Conservation (phyloP, 192 early-diverging fungal species). For the Coemansia furcata region DNA sequence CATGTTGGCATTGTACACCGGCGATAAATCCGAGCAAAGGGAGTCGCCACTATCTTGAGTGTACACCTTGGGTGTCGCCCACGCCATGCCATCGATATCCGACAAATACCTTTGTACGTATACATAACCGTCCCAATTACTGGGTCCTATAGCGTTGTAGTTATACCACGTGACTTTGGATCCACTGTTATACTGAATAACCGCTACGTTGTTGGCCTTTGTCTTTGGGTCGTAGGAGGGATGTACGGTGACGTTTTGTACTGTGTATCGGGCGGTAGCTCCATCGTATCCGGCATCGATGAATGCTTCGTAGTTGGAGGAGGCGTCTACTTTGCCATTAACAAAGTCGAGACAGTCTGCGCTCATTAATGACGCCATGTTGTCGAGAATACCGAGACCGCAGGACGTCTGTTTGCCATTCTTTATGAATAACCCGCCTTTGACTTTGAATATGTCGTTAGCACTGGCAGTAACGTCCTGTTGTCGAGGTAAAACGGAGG, state of each 20-base stretch:
- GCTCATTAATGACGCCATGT: conserved; percentile 15
- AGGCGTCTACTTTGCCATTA: conserved; percentile 1
- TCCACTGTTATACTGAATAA: conserved; percentile 15
- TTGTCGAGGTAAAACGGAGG: background rate
- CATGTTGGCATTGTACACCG: conserved; percentile 16
- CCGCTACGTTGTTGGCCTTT: conserved; percentile 34
- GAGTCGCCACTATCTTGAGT: background rate
- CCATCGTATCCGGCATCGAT: conserved; percentile 5
- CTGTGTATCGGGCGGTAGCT: background rate
- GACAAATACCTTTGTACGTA: conserved; percentile 16
- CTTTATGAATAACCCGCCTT: conserved; percentile 23
- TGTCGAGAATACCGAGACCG: conserved; percentile 23
- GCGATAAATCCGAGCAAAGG: conserved; percentile 11
- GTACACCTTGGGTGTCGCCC: conserved; percentile 11
- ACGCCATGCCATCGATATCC: conserved; percentile 4
- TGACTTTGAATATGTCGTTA: conserved; percentile 2
- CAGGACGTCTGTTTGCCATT: conserved; percentile 23
- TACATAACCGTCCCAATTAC: conserved; percentile 8
- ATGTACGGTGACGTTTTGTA: conserved; percentile 21
- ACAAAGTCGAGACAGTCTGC: conserved; percentile 29
- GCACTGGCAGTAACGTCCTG: background rate
- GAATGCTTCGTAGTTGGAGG: conserved; percentile 6
- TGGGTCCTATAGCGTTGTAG: conserved; percentile 3
- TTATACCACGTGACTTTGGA: conserved; percentile 12
- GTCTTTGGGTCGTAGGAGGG: conserved; percentile 14